A percentile compares a stretch with the other conserved stretches of the same genome.
Evolutionary conservation across 2,329 filamentous ascomycete genomes (phyloP).

Genomic region (Diaporthe longicolla): DNA sequence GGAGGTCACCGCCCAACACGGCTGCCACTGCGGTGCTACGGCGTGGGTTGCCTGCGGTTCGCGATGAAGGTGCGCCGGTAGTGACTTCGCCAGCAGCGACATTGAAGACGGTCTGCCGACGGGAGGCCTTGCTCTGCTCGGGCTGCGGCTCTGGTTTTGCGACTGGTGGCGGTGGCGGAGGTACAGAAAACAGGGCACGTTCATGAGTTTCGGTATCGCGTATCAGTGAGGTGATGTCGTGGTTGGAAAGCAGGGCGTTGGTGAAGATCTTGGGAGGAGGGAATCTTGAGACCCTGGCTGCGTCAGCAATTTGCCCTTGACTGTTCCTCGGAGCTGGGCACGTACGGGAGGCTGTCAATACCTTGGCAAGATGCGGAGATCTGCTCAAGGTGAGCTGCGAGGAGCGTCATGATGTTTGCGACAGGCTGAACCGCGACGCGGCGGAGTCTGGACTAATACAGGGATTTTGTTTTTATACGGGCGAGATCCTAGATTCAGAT

Average conservation of each 20-base stretch:
- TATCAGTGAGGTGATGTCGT: constrained; percentile 95
- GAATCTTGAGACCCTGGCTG: constrained; percentile 70
- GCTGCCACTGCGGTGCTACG: constrained; percentile 89
- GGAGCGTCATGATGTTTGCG: constrained; percentile 71
- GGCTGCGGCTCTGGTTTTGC: constrained; percentile 61
- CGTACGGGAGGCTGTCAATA: constrained; percentile 81
- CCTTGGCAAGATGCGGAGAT: constrained; percentile 82
- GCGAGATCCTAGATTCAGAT: background rate
- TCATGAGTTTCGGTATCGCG: constrained; percentile 96
- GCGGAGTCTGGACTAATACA: background rate
- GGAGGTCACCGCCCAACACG: constrained; percentile 88
- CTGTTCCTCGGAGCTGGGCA: constrained; percentile 23
- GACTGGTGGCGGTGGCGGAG: constrained; percentile 72
- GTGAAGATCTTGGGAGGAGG: constrained; percentile 94
- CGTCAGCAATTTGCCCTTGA: background rate
- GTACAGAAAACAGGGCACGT: constrained; percentile 93
- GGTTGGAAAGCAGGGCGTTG: constrained; percentile 87
- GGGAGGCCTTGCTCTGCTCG: constrained; percentile 56
- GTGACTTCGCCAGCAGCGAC: constrained; percentile 75
- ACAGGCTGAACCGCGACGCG: background rate
- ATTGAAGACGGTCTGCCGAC: constrained; percentile 76
- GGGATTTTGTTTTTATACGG: background rate
- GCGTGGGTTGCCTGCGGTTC: constrained; percentile 66
- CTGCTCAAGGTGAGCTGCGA: constrained; percentile 81
- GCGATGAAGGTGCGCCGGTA: constrained; percentile 64